A percentile compares a stretch with the other conserved stretches of the same genome.
Evolutionary conservation across 257 asterid species (phyloP).

Genomic region (Plantago major): DNA sequence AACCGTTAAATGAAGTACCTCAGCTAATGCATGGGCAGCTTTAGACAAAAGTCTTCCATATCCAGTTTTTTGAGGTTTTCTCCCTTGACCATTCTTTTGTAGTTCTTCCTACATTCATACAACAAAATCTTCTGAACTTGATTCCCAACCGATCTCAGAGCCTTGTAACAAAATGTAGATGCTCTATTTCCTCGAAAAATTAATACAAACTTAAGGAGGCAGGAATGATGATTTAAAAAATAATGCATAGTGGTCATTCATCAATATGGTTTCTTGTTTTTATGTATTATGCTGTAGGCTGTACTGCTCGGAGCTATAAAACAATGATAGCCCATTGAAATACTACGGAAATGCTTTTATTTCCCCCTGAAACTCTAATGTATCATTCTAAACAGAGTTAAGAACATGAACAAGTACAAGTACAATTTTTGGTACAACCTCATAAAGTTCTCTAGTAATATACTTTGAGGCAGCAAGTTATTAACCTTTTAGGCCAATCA

Average conservation of each 20-base stretch:
- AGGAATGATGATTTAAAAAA: too few relatives aligned
- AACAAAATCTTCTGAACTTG: constrained; percentile 10
- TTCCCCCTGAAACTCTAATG: too few relatives aligned
- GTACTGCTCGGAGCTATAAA: too few relatives aligned
- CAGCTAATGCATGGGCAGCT: constrained; percentile 96
- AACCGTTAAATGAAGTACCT: constrained; percentile 39
- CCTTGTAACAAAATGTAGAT: constrained; percentile 4
- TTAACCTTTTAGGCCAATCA: constrained; percentile 1
- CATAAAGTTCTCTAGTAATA: neutral
- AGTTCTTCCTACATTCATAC: constrained; percentile 69
- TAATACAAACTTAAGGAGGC: too few relatives aligned
- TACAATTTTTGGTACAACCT: neutral
- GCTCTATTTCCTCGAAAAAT: too few relatives aligned
- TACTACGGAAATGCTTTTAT: too few relatives aligned
- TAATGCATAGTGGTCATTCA: too few relatives aligned
- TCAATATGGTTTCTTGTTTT: too few relatives aligned
- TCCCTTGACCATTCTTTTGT: constrained; percentile 58
- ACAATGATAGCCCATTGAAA: too few relatives aligned
- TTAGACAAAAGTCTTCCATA: constrained; percentile 79
- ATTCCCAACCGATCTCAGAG: constrained; percentile 5
- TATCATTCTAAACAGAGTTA: neutral
- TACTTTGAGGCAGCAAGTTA: neutral
- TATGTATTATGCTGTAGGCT: too few relatives aligned
- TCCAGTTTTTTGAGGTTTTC: constrained; percentile 70
- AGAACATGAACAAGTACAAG: constrained; percentile 1